Base-by-base conservation (phyloP, 2,329 filamentous ascomycete species). In the Nannizziopsis barbatae region DNA sequence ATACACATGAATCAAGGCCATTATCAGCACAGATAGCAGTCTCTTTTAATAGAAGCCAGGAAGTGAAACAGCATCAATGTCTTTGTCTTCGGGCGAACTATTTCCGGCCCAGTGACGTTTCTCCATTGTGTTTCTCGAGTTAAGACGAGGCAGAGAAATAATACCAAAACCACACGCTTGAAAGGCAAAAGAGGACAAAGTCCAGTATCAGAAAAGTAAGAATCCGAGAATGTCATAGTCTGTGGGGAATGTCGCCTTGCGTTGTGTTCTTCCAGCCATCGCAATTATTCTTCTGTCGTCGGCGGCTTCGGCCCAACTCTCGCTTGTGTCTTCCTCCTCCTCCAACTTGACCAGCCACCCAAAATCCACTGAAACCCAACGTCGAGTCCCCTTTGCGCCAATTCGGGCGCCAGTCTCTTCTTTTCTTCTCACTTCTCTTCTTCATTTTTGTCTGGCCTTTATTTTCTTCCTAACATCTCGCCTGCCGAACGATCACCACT, bases 301-400 rank as follows among this genome's bases (percentile, higher is more conserved):
- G 14, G 22, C 31, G n/a, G 36, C 17, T 31, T 35, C 42, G 35
- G 35, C 35, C 35, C 41, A 22, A 39, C 40, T 17, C 5, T 32
- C 32, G 22, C 37, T 41, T 27, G 22, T 27, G 4, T 27, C 30
- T n/a, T n/a, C n/a, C n/a, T 43, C 41, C n/a, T 27, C 42, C 18
- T 27, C 22, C 47, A 33, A 52, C 49, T 52, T 22, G 50, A 52
- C 50, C 50, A 52, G 50, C 50, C 50, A 52, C 50, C 27, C 47
- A 44, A 31, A 17, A 27, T 6, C 39, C 7, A 14, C 14, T 12
- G n/a, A 37, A 37, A 14, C 35, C 17, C 37, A 40, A 18, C 4
- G 9, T 20, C 35, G 35, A 14, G 35, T 37, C 35, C 20, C 15
- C 14, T 42, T 27, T n/a, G 18, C 39, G 18, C 39, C 18, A 31